Conservation (phyloP, 2,329 filamentous ascomycete species). For the Simplicillium aogashimaense region DNA sequence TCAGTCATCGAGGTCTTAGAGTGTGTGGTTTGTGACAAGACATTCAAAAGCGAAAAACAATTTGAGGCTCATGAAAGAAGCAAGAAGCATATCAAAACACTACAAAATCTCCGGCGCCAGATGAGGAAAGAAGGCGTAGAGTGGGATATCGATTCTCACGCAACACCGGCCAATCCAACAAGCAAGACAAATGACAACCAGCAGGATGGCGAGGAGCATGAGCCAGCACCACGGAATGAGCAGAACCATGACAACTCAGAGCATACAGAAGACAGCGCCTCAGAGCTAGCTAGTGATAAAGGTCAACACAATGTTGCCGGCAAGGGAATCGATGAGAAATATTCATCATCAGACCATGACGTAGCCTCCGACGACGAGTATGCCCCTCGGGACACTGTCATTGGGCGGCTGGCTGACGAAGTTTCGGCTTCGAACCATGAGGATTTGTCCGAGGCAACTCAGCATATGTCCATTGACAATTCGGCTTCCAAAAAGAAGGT, state of each 20-base stretch:
- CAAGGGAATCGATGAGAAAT: neutral
- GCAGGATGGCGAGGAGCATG: too few species aligned
- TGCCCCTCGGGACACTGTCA: constrained; percentile 32
- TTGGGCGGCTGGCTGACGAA: constrained; percentile 23
- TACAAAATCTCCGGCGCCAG: constrained; percentile 68
- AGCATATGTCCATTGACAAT: constrained; percentile 16
- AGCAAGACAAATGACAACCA: too few species aligned
- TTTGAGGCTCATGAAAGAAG: constrained; percentile 88
- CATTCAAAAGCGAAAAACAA: constrained; percentile 86
- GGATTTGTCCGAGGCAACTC: constrained; percentile 7
- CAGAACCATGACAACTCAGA: too few species aligned
- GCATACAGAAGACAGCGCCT: too few species aligned
- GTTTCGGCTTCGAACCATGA: neutral
- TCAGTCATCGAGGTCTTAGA: constrained; percentile 52
- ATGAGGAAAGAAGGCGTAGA: constrained; percentile 73
- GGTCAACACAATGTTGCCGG: neutral
- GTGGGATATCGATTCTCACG: constrained; percentile 39
- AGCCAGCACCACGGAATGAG: too few species aligned
- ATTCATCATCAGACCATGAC: neutral
- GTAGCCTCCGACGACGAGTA: constrained; percentile 28
- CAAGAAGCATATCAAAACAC: constrained; percentile 87
- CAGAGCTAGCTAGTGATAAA: constrained; percentile 12
- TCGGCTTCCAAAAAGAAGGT: constrained; percentile 25
- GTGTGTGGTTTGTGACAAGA: constrained; percentile 69
- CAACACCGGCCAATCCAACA: constrained; percentile 4